These are phyloP conservation scores for Pichia thaimueangensis DNA, from an alignment of 805 yeast species.

Conservation along the genomic window DNA sequence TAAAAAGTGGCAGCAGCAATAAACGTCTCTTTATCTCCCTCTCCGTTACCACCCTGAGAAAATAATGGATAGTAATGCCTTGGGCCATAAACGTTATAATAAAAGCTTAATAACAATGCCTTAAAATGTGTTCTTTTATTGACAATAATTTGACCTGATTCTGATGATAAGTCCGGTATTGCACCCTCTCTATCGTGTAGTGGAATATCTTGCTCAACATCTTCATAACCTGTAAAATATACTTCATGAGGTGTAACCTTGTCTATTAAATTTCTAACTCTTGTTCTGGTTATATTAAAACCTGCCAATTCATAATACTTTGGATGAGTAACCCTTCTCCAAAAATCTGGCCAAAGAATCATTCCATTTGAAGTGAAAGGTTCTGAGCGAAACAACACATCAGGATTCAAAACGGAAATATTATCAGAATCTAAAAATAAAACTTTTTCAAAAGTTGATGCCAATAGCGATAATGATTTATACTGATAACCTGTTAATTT, in stretches of 20 bases:
- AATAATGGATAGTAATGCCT: conserved; percentile 40
- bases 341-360: conserved; percentile 55
- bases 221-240: conserved; percentile 13
- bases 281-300: conserved; percentile 27
- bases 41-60: conserved; percentile 44
- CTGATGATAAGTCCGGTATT: conserved; percentile 49
- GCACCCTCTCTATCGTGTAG: conserved; percentile 47
- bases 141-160: conserved; percentile 49
- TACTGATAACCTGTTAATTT: conserved; percentile 42
- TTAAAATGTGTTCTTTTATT: conserved; percentile 43
- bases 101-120: conserved; percentile 42
- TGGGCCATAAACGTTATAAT: conserved; percentile 50
- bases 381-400: conserved; percentile 44
- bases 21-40: conserved; percentile 57
- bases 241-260: conserved; percentile 22
- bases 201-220: conserved; percentile 29
- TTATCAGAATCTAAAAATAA: conserved; percentile 49
- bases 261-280: conserved; percentile 28
- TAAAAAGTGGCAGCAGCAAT: conserved; percentile 45
- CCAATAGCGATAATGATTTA: conserved; percentile 42
- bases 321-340: conserved; percentile 53
- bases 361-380: conserved; percentile 49
- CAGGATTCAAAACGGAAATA: conserved; percentile 43
- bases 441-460: conserved; percentile 48
- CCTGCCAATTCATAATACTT: conserved; percentile 41